Evolutionary conservation across 768 basidiomycete genomes (phyloP).

Genomic region (Mycena sanguinolenta): DNA sequence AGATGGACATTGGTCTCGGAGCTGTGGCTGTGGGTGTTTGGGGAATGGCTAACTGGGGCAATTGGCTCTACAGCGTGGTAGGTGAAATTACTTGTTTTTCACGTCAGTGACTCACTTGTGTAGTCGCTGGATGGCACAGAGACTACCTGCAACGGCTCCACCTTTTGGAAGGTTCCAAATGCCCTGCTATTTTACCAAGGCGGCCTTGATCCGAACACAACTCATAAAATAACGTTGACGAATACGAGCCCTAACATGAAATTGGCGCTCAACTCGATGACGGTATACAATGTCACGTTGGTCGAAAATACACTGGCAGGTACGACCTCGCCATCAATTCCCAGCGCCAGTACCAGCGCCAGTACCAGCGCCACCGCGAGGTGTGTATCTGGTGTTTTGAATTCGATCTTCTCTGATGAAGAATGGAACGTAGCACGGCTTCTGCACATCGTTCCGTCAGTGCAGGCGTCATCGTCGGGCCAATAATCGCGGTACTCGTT

Average conservation of each 20-base stretch:
- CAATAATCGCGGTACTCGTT: constrained; percentile 20
- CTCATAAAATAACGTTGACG: constrained; percentile 18
- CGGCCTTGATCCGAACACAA: constrained; percentile 28
- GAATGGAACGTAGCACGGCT: not conserved
- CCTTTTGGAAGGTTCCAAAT: constrained; percentile 33
- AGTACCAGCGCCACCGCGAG: not conserved
- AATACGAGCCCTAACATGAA: constrained; percentile 12
- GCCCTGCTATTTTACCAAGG: constrained; percentile 29
- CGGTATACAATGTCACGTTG: not conserved
- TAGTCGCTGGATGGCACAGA: not conserved
- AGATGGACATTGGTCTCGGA: constrained; percentile 1
- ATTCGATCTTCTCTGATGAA: not conserved
- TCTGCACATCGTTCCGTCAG: constrained; percentile 17
- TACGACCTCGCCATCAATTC: not conserved
- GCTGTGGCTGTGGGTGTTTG: constrained; percentile 16
- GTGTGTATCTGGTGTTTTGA: not conserved
- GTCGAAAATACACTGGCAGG: not conserved
- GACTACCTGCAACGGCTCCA: constrained; percentile 22
- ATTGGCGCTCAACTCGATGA: constrained; percentile 27
- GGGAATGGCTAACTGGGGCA: constrained; percentile 28
- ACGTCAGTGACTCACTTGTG: not conserved
- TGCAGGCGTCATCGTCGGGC: constrained; percentile 25
- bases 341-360: not conserved
- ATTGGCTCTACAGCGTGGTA: constrained; percentile 28
- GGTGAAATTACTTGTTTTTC: not conserved